These are phyloP conservation scores for Cryoendolithus antarcticus DNA, from an alignment of 2,329 filamentous ascomycete species.

Conservation along the genomic window DNA sequence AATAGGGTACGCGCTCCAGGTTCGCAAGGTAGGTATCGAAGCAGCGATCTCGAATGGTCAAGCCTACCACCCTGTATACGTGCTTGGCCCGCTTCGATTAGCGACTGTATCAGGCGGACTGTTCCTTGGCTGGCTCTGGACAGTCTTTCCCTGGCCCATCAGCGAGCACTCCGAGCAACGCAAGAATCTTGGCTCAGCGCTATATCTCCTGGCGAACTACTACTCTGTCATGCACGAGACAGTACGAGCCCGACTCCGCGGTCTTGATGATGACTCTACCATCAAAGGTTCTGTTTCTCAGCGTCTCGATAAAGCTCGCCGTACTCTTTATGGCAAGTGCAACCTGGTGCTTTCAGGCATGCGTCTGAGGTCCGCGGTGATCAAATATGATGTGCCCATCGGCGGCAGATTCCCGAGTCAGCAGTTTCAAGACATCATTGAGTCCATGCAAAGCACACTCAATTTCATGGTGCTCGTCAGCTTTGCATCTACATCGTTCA, in stretches of 20 bases:
- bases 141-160: conserved; percentile 61
- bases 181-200: conserved; percentile 52
- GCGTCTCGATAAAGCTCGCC: conserved; percentile 44
- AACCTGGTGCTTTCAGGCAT: conserved; percentile 52
- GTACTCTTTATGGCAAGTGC: conserved; percentile 55
- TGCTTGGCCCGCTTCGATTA: conserved; percentile 58
- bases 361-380: conserved; percentile 50
- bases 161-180: conserved; percentile 60
- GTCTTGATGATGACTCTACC: conserved; percentile 43
- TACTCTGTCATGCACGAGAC: conserved; percentile 62
- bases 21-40: conserved; percentile 48
- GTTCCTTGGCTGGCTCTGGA: conserved; percentile 64
- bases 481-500: conserved; percentile 49
- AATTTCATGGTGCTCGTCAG: conserved; percentile 56
- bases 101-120: conserved; percentile 55
- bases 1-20: conserved; percentile 56
- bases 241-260: conserved; percentile 47
- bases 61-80: conserved; percentile 55
- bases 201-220: conserved; percentile 65
- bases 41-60: conserved; percentile 50
- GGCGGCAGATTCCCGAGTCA: conserved; percentile 58
- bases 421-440: conserved; percentile 53
- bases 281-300: conserved; percentile 40
- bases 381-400: conserved; percentile 60
- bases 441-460: conserved; percentile 47